Percentiles rank a stretch among this genome's conserved stretches.
Conservation (phyloP, 345 rosid genomes). For the Lepidium africanum region DNA sequence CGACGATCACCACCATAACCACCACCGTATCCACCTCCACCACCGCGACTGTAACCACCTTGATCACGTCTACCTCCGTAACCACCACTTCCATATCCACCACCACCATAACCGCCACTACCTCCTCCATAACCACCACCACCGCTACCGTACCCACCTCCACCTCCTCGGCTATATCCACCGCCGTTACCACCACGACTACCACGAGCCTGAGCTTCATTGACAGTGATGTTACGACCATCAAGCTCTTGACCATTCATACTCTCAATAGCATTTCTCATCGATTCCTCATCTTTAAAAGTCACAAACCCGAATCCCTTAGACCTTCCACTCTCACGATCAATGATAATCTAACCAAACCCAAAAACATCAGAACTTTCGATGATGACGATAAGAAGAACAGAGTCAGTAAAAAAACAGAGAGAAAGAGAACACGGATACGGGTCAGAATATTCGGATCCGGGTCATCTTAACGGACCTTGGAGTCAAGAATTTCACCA, state of each 20-base stretch:
- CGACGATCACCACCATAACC: slow-evolving; percentile 23
- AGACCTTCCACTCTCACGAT: slow-evolving; percentile 83
- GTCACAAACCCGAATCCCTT: slow-evolving; percentile 85
- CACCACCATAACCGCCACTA: not conserved
- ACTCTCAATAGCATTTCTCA: slow-evolving; percentile 83
- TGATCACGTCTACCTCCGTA: slow-evolving; percentile 36
- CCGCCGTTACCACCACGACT: slow-evolving; percentile 40
- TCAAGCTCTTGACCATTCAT: slow-evolving; percentile 87
- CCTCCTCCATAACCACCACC: slow-evolving; percentile 34
- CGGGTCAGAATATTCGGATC: slow-evolving; percentile 28
- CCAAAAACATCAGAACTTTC: slow-evolving; percentile 33
- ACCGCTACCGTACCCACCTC: slow-evolving; percentile 23
- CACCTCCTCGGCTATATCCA: slow-evolving; percentile 23
- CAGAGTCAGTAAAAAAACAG: slow-evolving; percentile 43
- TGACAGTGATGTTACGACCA: slow-evolving; percentile 73
- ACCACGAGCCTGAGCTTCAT: slow-evolving; percentile 75
- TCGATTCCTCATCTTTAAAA: slow-evolving; percentile 60
- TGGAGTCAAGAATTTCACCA: slow-evolving; percentile 75
- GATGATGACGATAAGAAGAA: slow-evolving; percentile 31
- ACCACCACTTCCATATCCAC: slow-evolving; percentile 32
- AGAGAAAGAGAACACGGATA: slow-evolving; percentile 52
- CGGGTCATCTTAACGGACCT: slow-evolving; percentile 75
- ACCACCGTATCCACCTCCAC: slow-evolving; percentile 30
- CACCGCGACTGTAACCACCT: slow-evolving; percentile 28
- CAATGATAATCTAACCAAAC: slow-evolving; percentile 54